phyloP scores from a whole-genome alignment of 148 eudicot genomes.

The Oxyria digyna region DNA sequence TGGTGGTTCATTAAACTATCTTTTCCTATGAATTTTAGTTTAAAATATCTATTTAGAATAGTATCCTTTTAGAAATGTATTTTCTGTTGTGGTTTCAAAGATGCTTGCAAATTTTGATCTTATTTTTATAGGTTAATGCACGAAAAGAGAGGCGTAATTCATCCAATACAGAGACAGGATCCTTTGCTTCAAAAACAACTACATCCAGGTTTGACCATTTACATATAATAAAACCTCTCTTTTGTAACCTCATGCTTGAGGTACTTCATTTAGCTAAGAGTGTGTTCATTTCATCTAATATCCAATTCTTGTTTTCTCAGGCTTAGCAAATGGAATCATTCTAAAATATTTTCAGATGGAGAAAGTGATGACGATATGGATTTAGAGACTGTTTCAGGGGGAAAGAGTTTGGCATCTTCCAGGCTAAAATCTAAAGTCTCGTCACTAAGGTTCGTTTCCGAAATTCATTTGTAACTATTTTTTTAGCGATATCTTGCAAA shows the following conservation, averaged over 20 bases:
- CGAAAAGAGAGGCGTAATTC: constrained; percentile 57
- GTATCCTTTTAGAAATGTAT: background rate
- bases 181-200: constrained; percentile 68
- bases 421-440: constrained; percentile 38
- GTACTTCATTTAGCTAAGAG: background rate
- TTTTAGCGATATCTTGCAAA: background rate
- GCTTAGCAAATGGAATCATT: constrained; percentile 83
- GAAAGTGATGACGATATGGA: constrained; percentile 48
- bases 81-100: background rate
- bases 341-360: constrained; percentile 76
- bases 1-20: background rate
- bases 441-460: constrained; percentile 36
- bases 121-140: constrained; percentile 32
- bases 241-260: background rate
- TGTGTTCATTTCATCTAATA: background rate
- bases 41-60: background rate
- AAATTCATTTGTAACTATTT: background rate
- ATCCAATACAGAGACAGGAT: constrained; percentile 44
- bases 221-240: too few species aligned
- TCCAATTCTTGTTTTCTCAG: constrained; percentile 25
- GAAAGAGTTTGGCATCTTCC: constrained; percentile 36
- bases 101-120: background rate
- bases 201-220: constrained; percentile 84
- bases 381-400: constrained; percentile 36
- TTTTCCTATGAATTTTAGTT: background rate